A percentile compares a stretch with the other conserved stretches of the same genome.
Conservation (phyloP, 1,284 basidiomycete genomes). For the Ganoderma lucidum region DNA sequence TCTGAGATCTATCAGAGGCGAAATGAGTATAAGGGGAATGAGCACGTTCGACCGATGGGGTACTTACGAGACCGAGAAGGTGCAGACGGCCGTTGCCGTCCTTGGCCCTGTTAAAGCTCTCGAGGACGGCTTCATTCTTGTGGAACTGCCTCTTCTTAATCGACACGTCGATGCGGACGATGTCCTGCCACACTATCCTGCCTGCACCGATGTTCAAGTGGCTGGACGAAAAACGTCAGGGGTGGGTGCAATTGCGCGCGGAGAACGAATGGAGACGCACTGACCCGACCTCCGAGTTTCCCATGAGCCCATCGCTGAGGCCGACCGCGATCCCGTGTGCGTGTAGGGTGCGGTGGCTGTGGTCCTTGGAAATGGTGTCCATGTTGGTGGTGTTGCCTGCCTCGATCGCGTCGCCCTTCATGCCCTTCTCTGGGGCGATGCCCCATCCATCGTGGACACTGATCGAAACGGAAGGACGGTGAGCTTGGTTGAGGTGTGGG, state of each 20-base stretch:
- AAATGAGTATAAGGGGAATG: neutral
- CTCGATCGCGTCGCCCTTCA: conserved; percentile 88
- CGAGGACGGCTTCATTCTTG: conserved; percentile 77
- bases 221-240: conserved; percentile 48
- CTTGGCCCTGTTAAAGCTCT: conserved; percentile 80
- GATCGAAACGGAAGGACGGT: conserved; percentile 5
- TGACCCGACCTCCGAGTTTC: conserved; percentile 94
- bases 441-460: conserved; percentile 97
- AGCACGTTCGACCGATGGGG: conserved; percentile 18
- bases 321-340: conserved; percentile 91
- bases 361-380: conserved; percentile 84
- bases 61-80: conserved; percentile 80
- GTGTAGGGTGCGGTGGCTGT: conserved; percentile 75
- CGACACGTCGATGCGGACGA: conserved; percentile 89
- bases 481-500: neutral
- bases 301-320: conserved; percentile 91
- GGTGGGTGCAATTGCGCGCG: conserved; percentile 3
- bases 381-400: conserved; percentile 86
- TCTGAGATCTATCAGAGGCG: conserved; percentile 74
- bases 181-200: conserved; percentile 94
- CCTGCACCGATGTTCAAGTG: conserved; percentile 94
- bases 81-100: conserved; percentile 83
- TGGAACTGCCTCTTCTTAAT: conserved; percentile 91
- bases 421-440: conserved; percentile 67
- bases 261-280: conserved; percentile 38